Evolutionary conservation across 306 rosid species (phyloP).

Genomic region (Arachis hypogaea): DNA sequence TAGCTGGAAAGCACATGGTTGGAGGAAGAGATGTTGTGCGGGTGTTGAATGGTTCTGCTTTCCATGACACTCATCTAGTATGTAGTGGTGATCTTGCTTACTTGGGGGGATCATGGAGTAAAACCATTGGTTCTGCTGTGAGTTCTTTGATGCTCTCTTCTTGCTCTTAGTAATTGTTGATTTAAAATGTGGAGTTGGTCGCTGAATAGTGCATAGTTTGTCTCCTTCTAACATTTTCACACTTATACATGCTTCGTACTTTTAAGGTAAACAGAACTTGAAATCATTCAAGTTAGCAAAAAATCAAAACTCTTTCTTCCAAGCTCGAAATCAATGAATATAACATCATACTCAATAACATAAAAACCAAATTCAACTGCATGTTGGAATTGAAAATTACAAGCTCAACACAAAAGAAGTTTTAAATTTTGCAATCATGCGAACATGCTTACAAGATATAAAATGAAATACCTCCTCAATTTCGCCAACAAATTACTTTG

Average conservation of each 20-base stretch:
- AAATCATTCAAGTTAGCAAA: too few relatives aligned
- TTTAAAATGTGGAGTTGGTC: background rate
- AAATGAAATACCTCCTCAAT: too few relatives aligned
- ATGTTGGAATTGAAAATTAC: too few relatives aligned
- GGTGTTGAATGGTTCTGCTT: conserved; percentile 79
- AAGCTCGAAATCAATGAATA: too few relatives aligned
- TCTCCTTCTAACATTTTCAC: background rate
- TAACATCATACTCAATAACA: too few relatives aligned
- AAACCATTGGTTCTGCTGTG: conserved; percentile 82
- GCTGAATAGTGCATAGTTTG: background rate
- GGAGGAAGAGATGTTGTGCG: conserved; percentile 96
- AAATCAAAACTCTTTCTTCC: too few relatives aligned
- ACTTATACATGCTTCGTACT: background rate
- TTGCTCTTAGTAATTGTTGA: background rate
- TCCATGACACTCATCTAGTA: conserved; percentile 86
- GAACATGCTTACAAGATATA: too few relatives aligned
- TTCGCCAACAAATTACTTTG: too few relatives aligned
- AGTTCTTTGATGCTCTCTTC: conserved; percentile 38
- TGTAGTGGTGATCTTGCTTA: conserved; percentile 91
- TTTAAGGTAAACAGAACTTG: too few relatives aligned
- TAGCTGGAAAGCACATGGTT: conserved; percentile 93
- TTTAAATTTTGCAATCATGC: too few relatives aligned
- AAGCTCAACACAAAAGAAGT: too few relatives aligned
- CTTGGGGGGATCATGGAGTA: conserved; percentile 97
- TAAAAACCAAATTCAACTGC: too few relatives aligned